Percentiles rank a stretch among this genome's conserved stretches.
Evolutionary conservation across 768 basidiomycete species (phyloP).

Genomic region (Astraeus odoratus): DNA sequence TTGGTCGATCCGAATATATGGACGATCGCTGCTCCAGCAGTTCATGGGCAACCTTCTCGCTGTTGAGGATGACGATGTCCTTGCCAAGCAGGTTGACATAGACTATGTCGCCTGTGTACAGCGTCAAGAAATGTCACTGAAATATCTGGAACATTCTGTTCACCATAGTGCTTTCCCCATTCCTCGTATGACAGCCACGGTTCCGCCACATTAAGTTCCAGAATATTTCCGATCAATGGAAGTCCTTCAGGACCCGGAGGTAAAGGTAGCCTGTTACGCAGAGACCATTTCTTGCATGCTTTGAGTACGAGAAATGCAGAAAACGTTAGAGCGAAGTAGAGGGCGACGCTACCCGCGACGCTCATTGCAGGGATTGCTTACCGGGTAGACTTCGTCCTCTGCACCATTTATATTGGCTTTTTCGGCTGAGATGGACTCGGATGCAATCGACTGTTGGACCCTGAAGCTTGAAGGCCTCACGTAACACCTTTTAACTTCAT

Average conservation of each 20-base stretch:
- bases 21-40: slow-evolving; percentile 21
- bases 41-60: slow-evolving; percentile 14
- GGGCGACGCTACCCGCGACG: neutral
- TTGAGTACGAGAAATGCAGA: neutral
- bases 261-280: slow-evolving; percentile 12
- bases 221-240: slow-evolving; percentile 21
- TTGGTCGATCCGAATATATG: slow-evolving; percentile 23
- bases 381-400: no score
- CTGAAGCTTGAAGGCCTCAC: no score
- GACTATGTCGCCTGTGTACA: slow-evolving; percentile 16
- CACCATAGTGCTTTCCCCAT: slow-evolving; percentile 29
- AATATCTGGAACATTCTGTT: neutral
- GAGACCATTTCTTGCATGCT: slow-evolving; percentile 4
- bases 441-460: neutral
- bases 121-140: neutral
- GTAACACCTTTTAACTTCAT: no score
- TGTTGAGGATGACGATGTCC: slow-evolving; percentile 24
- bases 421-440: neutral
- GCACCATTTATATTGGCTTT: no score
- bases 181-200: slow-evolving; percentile 28
- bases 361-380: neutral
- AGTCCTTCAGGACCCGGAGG: slow-evolving; percentile 26
- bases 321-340: neutral
- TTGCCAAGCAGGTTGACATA: slow-evolving; percentile 21
- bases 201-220: slow-evolving; percentile 16